Evolutionary conservation across 768 basidiomycete species (phyloP).

Genomic region (Termitomyces sp.): DNA sequence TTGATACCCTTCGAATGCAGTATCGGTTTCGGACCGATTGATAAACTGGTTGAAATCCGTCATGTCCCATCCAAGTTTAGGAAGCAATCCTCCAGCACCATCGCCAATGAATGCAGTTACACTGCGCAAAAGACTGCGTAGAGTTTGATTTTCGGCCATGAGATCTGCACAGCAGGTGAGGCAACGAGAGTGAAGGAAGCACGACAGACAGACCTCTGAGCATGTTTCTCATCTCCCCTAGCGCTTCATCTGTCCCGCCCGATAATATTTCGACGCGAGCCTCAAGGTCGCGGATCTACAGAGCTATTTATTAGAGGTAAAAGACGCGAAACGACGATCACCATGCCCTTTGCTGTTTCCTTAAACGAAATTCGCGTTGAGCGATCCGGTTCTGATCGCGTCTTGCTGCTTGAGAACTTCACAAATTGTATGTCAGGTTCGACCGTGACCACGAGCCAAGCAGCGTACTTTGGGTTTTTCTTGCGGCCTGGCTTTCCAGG

Average conservation of each 20-base stretch:
- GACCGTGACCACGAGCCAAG: slow-evolving; percentile 2
- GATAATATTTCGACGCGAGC: slow-evolving; percentile 93
- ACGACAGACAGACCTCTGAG: slow-evolving; percentile 50
- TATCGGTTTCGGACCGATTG: slow-evolving; percentile 87
- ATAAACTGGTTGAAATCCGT: slow-evolving; percentile 77
- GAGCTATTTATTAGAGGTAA: not conserved
- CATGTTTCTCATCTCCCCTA: slow-evolving; percentile 77
- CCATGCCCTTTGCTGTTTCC: slow-evolving; percentile 82
- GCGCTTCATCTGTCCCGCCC: slow-evolving; percentile 85
- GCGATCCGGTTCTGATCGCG: slow-evolving; percentile 91
- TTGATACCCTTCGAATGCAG: slow-evolving; percentile 87
- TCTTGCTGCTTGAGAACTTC: slow-evolving; percentile 80
- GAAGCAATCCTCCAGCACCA: slow-evolving; percentile 71
- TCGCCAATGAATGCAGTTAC: slow-evolving; percentile 83
- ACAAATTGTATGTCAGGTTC: slow-evolving; percentile 7
- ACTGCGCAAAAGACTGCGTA: slow-evolving; percentile 72
- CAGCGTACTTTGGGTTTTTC: slow-evolving; percentile 81
- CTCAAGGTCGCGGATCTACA: slow-evolving; percentile 92
- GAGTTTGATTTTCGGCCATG: slow-evolving; percentile 83
- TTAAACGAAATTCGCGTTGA: slow-evolving; percentile 85
- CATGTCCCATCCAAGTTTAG: slow-evolving; percentile 74
- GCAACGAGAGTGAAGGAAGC: not conserved
- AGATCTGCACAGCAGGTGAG: slow-evolving; percentile 44
- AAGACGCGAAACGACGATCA: not conserved
- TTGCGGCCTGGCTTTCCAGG: slow-evolving; percentile 73